These are phyloP conservation scores for Komagataella kurtzmanii DNA, from an alignment of 805 yeast genomes.

Conservation along the genomic window DNA sequence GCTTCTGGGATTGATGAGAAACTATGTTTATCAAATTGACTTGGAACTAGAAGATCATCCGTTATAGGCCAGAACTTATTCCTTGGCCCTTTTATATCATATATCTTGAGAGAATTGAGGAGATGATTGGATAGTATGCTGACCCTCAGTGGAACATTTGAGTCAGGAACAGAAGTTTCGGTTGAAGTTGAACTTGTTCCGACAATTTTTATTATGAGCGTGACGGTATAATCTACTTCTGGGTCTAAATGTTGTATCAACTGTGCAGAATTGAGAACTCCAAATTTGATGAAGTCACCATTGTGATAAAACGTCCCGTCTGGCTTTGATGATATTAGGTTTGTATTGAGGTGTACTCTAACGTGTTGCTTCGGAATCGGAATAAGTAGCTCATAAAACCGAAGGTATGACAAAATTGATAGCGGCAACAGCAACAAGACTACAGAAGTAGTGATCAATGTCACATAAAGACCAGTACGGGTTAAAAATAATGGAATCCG, in stretches of 20 bases:
- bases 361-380: conserved; percentile 7
- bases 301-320: background rate
- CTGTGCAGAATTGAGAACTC: background rate
- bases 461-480: conserved; percentile 8
- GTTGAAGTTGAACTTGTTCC: background rate
- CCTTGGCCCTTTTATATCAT: background rate
- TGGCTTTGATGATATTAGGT: background rate
- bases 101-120: background rate
- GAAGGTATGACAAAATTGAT: conserved; percentile 16
- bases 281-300: background rate
- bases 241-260: background rate
- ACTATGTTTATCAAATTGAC: background rate
- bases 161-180: background rate
- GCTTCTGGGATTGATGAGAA: background rate
- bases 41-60: background rate
- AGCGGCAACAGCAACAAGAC: conserved; percentile 17
- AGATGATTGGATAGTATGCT: background rate
- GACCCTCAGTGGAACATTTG: background rate
- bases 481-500: conserved; percentile 12
- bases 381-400: conserved; percentile 16
- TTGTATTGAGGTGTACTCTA: background rate
- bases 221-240: background rate
- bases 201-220: background rate
- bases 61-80: background rate
- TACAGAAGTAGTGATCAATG: conserved; percentile 6